Base-by-base conservation (phyloP, 805 yeast genomes). In the Lachancea nothofagi region DNA sequence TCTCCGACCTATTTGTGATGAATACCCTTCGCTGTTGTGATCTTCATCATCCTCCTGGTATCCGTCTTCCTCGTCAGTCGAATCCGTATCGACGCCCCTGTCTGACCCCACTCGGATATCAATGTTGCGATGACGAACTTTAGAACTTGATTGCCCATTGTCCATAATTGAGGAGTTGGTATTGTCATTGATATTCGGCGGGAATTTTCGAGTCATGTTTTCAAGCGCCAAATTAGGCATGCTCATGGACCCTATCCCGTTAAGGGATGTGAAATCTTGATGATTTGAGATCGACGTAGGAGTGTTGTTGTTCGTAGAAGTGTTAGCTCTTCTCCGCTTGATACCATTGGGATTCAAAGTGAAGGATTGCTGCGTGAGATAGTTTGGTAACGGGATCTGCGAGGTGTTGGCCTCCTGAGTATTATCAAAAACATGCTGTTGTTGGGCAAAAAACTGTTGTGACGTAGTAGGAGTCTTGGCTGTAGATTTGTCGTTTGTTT, bases 321-420 rank as follows among this genome's bases (percentile, higher is more conserved):
- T 33, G 15, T 33, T 33, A 12, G 35, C 43, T 32, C 44, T 51
- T 7, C 64, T 46, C 31, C 51, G 51, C 40, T 59, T 60, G 14
- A 60, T 54, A 3, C 61, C 62, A 28, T 57, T 55, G 2, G 65
- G 64, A 43, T 60, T 56, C 38, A 60, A 34, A 8, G 54, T 53
- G 31, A 60, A 60, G 3, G 42, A 33, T 20, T 27, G 38, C 24
- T 38, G 32, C 9, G 37, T 33, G 21, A 38, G 34, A 24, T 33
- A 40, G 12, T 22, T 19, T 17, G 43, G 35, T 26, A 33, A 15
- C 2, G 36, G 21, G 14, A 32, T 14, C 9, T 25, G 14, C n/a
- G 33, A 8, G 13, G 32, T 8, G 18, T 36, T 28, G 15, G 26
- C 9, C 3, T 20, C 29, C 23, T 23, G 27, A 22, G 27, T 9